phyloP scores from a whole-genome alignment of 2,329 filamentous ascomycete species.

The Aspergillus pseudotamarii region DNA sequence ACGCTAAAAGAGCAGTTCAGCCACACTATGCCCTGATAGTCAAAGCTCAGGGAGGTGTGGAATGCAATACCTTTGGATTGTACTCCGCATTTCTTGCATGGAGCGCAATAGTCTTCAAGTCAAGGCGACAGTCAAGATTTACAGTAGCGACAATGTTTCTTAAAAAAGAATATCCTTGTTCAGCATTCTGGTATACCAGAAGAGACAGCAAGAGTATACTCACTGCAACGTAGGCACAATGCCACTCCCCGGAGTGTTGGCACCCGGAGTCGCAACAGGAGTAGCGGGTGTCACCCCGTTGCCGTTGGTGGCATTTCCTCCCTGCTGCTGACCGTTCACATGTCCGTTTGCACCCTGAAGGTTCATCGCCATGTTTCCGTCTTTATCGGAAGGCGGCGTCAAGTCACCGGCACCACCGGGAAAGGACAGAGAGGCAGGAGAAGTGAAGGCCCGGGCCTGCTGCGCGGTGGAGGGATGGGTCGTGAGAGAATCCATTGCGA shows the following conservation, averaged over 20 bases:
- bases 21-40: conserved; percentile 45
- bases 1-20: conserved; percentile 67
- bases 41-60: conserved; percentile 35
- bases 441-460: conserved; percentile 95
- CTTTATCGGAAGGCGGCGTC: conserved; percentile 74
- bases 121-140: conserved; percentile 94
- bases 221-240: conserved; percentile 95
- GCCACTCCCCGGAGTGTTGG: conserved; percentile 79
- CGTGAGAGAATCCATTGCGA: conserved; percentile 82
- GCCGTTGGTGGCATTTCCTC: conserved; percentile 64
- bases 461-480: conserved; percentile 89
- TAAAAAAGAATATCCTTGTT: conserved; percentile 48
- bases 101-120: conserved; percentile 97
- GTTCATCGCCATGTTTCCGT: conserved; percentile 55
- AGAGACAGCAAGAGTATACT: conserved; percentile 64
- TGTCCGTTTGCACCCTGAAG: conserved; percentile 50
- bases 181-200: conserved; percentile 53
- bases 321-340: conserved; percentile 58
- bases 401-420: conserved; percentile 81
- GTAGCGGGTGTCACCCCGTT: conserved; percentile 85
- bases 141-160: conserved; percentile 99
- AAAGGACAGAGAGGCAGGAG: conserved; percentile 88
- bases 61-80: conserved; percentile 82
- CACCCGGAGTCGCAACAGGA: conserved; percentile 87
- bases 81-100: conserved; percentile 98